phyloP scores from a whole-genome alignment of 1,139 yeast genomes.

The Pichia kudriavzevii region DNA sequence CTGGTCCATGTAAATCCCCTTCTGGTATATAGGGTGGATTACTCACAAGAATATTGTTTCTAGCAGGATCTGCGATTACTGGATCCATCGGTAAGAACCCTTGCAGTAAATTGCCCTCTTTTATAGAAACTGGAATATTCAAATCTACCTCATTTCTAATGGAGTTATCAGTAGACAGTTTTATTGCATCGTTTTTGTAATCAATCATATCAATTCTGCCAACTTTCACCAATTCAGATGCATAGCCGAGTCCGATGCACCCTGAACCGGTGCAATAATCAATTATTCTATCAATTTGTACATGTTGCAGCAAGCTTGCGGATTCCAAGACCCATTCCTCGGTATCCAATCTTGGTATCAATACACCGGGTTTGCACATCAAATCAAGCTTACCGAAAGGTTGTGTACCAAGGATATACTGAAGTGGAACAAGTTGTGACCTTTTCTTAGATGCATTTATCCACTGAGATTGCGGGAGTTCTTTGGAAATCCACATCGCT shows the following conservation, averaged over 20 bases:
- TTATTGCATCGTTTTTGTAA: constrained; percentile 46
- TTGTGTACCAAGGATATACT: constrained; percentile 76
- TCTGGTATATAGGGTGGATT: constrained; percentile 86
- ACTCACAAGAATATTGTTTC: constrained; percentile 53
- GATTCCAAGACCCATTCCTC: constrained; percentile 75
- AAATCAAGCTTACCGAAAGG: constrained; percentile 74
- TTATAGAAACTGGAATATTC: constrained; percentile 5
- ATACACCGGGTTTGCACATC: constrained; percentile 52
- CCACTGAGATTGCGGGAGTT: constrained; percentile 30
- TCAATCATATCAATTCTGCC: constrained; percentile 48
- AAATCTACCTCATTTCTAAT: constrained; percentile 11
- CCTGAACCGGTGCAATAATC: constrained; percentile 93
- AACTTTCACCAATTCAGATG: constrained; percentile 29
- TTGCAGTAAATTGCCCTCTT: constrained; percentile 14
- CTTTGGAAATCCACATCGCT: constrained; percentile 42
- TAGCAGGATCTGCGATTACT: background rate
- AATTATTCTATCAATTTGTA: constrained; percentile 29
- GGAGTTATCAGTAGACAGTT: constrained; percentile 43
- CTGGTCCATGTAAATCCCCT: constrained; percentile 32
- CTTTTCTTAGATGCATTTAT: constrained; percentile 32
- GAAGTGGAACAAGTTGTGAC: constrained; percentile 54
- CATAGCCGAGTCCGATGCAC: constrained; percentile 59
- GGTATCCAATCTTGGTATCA: constrained; percentile 93
- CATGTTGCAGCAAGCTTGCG: constrained; percentile 24
- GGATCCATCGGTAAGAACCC: constrained; percentile 28